Evolutionary conservation across 768 basidiomycete species (phyloP).

Genomic region (Xerocomellus dryophilus): DNA sequence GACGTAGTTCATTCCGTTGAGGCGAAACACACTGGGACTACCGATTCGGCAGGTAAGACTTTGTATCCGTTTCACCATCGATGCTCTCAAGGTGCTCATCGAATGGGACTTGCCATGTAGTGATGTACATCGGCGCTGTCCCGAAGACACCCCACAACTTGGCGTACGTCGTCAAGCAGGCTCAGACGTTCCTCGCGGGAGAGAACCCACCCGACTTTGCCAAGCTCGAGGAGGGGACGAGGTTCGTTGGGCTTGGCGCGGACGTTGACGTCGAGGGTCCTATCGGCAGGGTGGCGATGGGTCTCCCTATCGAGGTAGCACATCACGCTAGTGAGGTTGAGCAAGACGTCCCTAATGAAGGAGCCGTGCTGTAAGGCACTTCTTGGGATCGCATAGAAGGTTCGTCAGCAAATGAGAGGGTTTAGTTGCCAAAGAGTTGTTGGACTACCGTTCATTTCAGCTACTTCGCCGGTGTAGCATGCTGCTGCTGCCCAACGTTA

Average conservation of each 20-base stretch:
- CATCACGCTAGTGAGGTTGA: no score
- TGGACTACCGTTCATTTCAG: no score
- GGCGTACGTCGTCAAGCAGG: slow-evolving; percentile 61
- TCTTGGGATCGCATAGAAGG: no score
- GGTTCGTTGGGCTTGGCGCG: slow-evolving; percentile 39
- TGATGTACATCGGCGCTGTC: slow-evolving; percentile 78
- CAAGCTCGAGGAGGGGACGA: slow-evolving; percentile 39
- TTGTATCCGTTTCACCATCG: neutral
- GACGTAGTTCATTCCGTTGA: slow-evolving; percentile 49
- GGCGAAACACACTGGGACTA: slow-evolving; percentile 48
- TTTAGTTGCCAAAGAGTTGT: no score
- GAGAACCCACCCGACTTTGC: slow-evolving; percentile 73
- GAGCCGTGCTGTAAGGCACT: no score
- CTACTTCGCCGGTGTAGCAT: slow-evolving; percentile 1
- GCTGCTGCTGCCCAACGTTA: neutral
- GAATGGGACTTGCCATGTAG: slow-evolving; percentile 29
- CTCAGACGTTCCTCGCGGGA: slow-evolving; percentile 55
- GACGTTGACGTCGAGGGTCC: slow-evolving; percentile 37
- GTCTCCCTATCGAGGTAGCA: slow-evolving; percentile 29
- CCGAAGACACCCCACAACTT: slow-evolving; percentile 62
- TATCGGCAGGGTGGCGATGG: slow-evolving; percentile 43
- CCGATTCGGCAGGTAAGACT: slow-evolving; percentile 52
- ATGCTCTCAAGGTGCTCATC: neutral
- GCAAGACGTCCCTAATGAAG: no score
- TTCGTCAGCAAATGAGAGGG: no score